Evolutionary conservation across 495 filamentous ascomycete species (phyloP).

Genomic region (Hypomontagnella submonticulosa): DNA sequence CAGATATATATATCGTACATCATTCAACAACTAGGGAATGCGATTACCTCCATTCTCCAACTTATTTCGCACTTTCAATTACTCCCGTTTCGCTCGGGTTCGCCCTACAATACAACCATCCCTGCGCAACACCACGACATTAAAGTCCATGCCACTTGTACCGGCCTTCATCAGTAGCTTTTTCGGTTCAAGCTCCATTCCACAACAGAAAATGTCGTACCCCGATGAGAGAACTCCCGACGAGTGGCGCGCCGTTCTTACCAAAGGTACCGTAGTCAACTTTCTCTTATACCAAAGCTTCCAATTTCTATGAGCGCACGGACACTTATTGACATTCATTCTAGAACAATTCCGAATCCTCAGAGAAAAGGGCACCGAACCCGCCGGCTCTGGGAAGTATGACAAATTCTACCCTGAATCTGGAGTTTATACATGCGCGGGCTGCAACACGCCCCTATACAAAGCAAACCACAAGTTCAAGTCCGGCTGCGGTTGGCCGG

Average conservation of each 20-base stretch:
- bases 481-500: constrained; percentile 96
- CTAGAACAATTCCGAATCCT: constrained; percentile 94
- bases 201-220: constrained; percentile 70
- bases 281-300: background rate
- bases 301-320: constrained; percentile 1
- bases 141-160: constrained; percentile 73
- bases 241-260: constrained; percentile 90
- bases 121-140: constrained; percentile 18
- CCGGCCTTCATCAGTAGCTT: constrained; percentile 82
- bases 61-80: constrained; percentile 62
- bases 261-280: constrained; percentile 70
- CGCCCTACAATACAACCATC: constrained; percentile 32
- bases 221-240: constrained; percentile 81
- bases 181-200: constrained; percentile 70
- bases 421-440: constrained; percentile 87
- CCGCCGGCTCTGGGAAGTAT: constrained; percentile 80
- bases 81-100: constrained; percentile 50
- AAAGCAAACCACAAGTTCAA: constrained; percentile 92
- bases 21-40: constrained; percentile 55
- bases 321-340: constrained; percentile 22
- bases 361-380: constrained; percentile 90
- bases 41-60: constrained; percentile 63
- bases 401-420: constrained; percentile 80
- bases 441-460: constrained; percentile 88
- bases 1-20: constrained; percentile 8